A percentile compares a stretch with the other conserved stretches of the same genome.
These are phyloP conservation scores for Solanum appendiculatum DNA, from an alignment of 257 asterid genomes.

Conservation along the genomic window DNA sequence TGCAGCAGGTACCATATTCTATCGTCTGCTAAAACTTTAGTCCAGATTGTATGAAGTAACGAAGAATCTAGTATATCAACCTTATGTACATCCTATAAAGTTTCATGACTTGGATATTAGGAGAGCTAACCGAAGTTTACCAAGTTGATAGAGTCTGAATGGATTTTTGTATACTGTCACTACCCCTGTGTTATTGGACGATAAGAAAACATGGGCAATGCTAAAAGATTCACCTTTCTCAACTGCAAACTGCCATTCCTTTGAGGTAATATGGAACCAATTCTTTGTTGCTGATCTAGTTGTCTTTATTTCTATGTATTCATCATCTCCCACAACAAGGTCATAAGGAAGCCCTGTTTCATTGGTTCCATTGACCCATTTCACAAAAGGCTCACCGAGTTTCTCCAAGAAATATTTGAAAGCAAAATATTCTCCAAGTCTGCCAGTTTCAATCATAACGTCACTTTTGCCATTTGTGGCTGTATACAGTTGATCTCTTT, in stretches of 20 bases:
- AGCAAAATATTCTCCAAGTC: conserved; percentile 75
- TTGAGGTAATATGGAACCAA: conserved; percentile 56
- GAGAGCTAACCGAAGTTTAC: conserved; percentile 65
- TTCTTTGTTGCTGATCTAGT: conserved; percentile 53
- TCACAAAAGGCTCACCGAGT: conserved; percentile 32
- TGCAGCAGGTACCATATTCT: background rate
- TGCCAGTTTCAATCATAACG: conserved; percentile 67
- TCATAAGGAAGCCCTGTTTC: conserved; percentile 92
- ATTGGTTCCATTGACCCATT: conserved; percentile 70
- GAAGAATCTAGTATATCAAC: background rate
- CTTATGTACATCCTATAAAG: background rate
- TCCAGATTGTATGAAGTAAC: background rate
- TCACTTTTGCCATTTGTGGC: background rate
- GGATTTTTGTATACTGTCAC: conserved; percentile 75
- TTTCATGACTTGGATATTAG: conserved; percentile 16
- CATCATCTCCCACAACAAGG: conserved; percentile 43
- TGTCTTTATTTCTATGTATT: conserved; percentile 85
- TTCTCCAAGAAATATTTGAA: conserved; percentile 42
- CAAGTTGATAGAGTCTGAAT: conserved; percentile 58
- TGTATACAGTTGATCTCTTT: conserved; percentile 19
- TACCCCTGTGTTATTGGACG: conserved; percentile 39
- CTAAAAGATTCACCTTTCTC: conserved; percentile 89
- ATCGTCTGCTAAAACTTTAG: background rate
- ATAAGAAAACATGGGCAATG: conserved; percentile 69
- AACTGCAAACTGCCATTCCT: conserved; percentile 88